Conservation (phyloP, 331 rosid genomes). For the Malus hybrid region DNA sequence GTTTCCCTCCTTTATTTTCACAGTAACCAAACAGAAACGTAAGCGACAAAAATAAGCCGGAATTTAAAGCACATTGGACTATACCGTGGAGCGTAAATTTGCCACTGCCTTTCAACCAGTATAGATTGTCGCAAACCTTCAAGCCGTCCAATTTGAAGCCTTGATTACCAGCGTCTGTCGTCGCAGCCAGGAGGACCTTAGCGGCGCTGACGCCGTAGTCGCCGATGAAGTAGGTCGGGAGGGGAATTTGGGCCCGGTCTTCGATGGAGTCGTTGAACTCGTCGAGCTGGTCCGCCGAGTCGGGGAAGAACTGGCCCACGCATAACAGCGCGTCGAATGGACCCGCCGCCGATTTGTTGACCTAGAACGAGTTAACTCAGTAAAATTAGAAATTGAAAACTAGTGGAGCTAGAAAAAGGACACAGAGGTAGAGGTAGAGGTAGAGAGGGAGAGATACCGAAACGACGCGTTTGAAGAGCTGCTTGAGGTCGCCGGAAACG, state of each 20-base stretch:
- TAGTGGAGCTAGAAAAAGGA: background rate
- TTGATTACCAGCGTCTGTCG: constrained; percentile 45
- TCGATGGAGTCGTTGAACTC: constrained; percentile 55
- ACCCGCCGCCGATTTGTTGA: constrained; percentile 94
- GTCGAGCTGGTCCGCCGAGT: constrained; percentile 53
- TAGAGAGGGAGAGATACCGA: constrained; percentile 35
- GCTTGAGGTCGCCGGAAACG: constrained; percentile 68
- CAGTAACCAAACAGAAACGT: background rate
- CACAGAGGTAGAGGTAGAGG: background rate
- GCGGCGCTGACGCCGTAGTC: constrained; percentile 81
- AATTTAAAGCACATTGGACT: background rate
- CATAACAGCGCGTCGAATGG: constrained; percentile 90
- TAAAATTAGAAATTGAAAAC: background rate
- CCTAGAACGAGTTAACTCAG: constrained; percentile 37
- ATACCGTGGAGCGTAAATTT: constrained; percentile 67
- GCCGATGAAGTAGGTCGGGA: constrained; percentile 89
- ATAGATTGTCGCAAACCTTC: constrained; percentile 61
- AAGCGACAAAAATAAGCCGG: background rate
- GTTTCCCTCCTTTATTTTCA: background rate
- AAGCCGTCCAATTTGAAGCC: constrained; percentile 96
- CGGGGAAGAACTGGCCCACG: constrained; percentile 93
- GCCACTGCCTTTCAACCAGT: constrained; percentile 98
- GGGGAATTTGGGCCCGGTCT: constrained; percentile 59
- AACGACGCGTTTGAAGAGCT: constrained; percentile 83
- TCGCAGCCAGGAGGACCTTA: constrained; percentile 50